A percentile compares a stretch with the other conserved stretches of the same genome.
phyloP scores from a whole-genome alignment of 345 rosid genomes.

The Citrus sinensis region DNA sequence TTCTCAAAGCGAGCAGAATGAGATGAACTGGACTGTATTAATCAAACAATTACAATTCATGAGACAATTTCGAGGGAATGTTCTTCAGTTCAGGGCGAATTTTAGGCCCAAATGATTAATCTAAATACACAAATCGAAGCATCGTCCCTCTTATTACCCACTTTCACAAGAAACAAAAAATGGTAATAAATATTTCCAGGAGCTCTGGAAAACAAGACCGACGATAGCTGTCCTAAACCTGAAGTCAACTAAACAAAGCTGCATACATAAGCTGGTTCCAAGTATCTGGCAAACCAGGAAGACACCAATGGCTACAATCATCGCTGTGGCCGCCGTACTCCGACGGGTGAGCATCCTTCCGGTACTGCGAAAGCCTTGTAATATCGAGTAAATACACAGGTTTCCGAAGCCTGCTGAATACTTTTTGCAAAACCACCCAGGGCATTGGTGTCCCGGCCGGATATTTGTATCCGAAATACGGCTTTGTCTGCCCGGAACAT shows the following conservation, averaged over 20 bases:
- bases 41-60: background rate
- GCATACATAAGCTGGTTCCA: slow-evolving; percentile 81
- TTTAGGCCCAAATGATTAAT: background rate
- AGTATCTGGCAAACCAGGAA: slow-evolving; percentile 92
- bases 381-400: slow-evolving; percentile 72
- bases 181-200: background rate
- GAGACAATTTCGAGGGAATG: background rate
- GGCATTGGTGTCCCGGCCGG: slow-evolving; percentile 72
- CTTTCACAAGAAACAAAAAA: background rate
- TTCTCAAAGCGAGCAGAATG: no score
- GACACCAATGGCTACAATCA: slow-evolving; percentile 96
- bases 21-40: background rate
- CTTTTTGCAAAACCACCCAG: slow-evolving; percentile 72
- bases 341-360: slow-evolving; percentile 81
- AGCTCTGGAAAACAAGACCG: slow-evolving; percentile 16
- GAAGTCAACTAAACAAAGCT: slow-evolving; percentile 35
- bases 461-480: slow-evolving; percentile 55
- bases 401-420: slow-evolving; percentile 63
- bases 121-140: slow-evolving; percentile 23
- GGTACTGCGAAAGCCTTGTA: slow-evolving; percentile 54
- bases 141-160: slow-evolving; percentile 18
- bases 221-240: background rate
- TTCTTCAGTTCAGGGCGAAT: background rate
- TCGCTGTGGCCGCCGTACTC: slow-evolving; percentile 38
- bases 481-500: slow-evolving; percentile 58